These are phyloP conservation scores for Tuber aestivum DNA, from an alignment of 495 filamentous ascomycete species.

Conservation along the genomic window DNA sequence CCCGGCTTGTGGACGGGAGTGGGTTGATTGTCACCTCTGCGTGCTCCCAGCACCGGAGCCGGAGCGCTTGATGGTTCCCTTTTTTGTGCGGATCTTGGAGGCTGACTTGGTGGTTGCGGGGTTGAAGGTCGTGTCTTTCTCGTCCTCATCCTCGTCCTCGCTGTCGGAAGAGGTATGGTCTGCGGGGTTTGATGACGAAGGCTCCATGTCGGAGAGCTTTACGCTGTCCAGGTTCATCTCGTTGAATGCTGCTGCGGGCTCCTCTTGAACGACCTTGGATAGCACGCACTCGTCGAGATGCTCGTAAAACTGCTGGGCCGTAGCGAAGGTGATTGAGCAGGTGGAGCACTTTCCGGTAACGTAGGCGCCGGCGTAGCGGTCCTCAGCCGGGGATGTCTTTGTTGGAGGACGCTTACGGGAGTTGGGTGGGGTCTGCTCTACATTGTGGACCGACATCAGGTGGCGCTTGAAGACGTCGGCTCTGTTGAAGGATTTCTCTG, in stretches of 20 bases:
- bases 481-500: slow-evolving; percentile 97
- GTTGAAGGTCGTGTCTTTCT: slow-evolving; percentile 56
- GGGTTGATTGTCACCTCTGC: slow-evolving; percentile 56
- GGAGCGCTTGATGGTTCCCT: slow-evolving; percentile 38
- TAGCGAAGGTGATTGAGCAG: slow-evolving; percentile 83
- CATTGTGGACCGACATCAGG: slow-evolving; percentile 84
- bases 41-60: slow-evolving; percentile 48
- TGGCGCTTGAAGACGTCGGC: slow-evolving; percentile 99
- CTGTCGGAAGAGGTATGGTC: slow-evolving; percentile 32
- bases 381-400: slow-evolving; percentile 39
- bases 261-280: slow-evolving; percentile 93
- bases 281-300: slow-evolving; percentile 98
- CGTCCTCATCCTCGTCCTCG: slow-evolving; percentile 56
- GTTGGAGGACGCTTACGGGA: slow-evolving; percentile 75
- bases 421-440: slow-evolving; percentile 94
- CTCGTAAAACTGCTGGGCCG: slow-evolving; percentile 97
- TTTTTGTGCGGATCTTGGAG: slow-evolving; percentile 41
- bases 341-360: slow-evolving; percentile 93
- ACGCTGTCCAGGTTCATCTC: slow-evolving; percentile 61
- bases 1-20: slow-evolving; percentile 48
- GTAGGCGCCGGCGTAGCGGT: slow-evolving; percentile 31
- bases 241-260: slow-evolving; percentile 94
- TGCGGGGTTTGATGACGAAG: slow-evolving; percentile 18
- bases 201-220: slow-evolving; percentile 37
- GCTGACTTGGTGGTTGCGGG: slow-evolving; percentile 49